Conservation (phyloP, 2,329 filamentous ascomycete species). For the Paraconiothyrium brasiliense region DNA sequence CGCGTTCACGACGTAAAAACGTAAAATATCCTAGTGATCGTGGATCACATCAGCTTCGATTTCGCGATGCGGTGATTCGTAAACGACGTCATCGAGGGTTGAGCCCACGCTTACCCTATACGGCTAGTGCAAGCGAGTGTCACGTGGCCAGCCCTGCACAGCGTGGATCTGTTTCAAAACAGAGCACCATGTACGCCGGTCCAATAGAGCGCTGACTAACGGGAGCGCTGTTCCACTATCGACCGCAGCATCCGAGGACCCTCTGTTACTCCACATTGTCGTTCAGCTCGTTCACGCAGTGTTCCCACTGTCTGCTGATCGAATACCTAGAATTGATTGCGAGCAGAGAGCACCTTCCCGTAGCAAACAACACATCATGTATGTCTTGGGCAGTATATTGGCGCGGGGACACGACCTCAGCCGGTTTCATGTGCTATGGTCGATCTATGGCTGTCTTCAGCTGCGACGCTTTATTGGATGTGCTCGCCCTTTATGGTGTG, state of each 20-base stretch:
- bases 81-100: too few species aligned
- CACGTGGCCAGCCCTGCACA: too few species aligned
- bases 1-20: neutral
- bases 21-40: neutral
- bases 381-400: neutral
- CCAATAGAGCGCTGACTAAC: conserved; percentile 5
- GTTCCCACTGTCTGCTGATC: too few species aligned
- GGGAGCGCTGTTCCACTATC: neutral
- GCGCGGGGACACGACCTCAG: conserved; percentile 6
- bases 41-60: too few species aligned
- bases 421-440: conserved; percentile 25
- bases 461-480: conserved; percentile 6
- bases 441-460: conserved; percentile 11
- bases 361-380: neutral
- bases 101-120: neutral
- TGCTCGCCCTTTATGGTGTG: conserved; percentile 16
- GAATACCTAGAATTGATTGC: neutral
- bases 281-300: neutral
- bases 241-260: conserved; percentile 1
- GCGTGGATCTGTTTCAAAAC: conserved; percentile 9
- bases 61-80: too few species aligned
- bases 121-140: neutral
- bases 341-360: neutral
- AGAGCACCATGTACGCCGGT: neutral
- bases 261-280: neutral